phyloP scores from a whole-genome alignment of 306 rosid genomes.

The Rubus idaeus region DNA sequence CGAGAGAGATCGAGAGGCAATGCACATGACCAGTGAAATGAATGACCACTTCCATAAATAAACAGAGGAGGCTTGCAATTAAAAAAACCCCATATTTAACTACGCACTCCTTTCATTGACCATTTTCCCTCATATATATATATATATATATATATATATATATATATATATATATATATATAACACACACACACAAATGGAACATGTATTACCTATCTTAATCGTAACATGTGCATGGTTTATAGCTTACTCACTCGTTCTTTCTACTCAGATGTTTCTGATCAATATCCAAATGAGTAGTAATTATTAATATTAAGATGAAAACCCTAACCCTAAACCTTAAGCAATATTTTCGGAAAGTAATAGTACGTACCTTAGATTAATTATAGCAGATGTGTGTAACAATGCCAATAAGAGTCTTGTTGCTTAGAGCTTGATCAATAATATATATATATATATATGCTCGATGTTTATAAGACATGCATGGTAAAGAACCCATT shows the following conservation, averaged over 20 bases:
- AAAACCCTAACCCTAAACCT: neutral
- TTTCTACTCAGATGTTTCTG: too few relatives aligned
- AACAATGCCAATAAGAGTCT: neutral
- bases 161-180: too few relatives aligned
- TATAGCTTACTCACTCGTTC: too few relatives aligned
- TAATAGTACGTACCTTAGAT: neutral
- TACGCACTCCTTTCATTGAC: neutral
- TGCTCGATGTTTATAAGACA: too few relatives aligned
- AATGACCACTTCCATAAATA: neutral
- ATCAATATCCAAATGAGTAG: too few relatives aligned
- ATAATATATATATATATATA: too few relatives aligned
- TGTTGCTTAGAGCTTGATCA: neutral
- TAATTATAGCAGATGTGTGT: neutral
- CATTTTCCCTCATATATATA: neutral
- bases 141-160: too few relatives aligned
- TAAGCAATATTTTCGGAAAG: neutral
- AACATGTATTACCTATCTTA: neutral
- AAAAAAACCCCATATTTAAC: neutral
- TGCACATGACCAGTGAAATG: neutral
- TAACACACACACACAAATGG: too few relatives aligned
- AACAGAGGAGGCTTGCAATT: neutral
- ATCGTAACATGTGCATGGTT: too few relatives aligned
- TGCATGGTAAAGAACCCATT: neutral
- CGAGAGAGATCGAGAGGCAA: neutral
- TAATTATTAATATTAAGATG: too few relatives aligned